These are phyloP conservation scores for Alternaria longipes DNA, from an alignment of 2,329 filamentous ascomycete genomes.

Conservation along the genomic window DNA sequence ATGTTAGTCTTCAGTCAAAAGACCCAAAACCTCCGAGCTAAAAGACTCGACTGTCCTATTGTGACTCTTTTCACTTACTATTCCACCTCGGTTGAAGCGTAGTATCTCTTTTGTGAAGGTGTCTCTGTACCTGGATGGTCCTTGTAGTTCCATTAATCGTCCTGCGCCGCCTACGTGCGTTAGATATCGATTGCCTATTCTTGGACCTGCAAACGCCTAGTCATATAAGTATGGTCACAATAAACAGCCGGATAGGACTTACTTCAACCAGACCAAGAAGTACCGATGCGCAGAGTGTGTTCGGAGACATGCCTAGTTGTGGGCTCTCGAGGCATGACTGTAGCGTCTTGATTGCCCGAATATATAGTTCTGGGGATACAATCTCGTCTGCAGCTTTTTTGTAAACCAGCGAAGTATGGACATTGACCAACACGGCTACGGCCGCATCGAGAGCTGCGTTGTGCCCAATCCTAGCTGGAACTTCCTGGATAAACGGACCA, in stretches of 20 bases:
- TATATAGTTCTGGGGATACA: constrained; percentile 39
- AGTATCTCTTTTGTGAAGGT: constrained; percentile 45
- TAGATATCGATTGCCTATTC: constrained; percentile 43
- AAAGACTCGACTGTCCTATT: not conserved
- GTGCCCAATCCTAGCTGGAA: constrained; percentile 43
- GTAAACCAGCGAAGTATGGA: constrained; percentile 38
- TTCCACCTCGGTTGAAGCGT: constrained; percentile 42
- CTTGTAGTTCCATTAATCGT: constrained; percentile 45
- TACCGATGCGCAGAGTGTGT: constrained; percentile 47
- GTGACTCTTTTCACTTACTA: constrained; percentile 30
- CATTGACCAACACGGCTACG: constrained; percentile 41
- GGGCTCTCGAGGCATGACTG: constrained; percentile 41
- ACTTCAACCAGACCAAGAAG: constrained; percentile 47
- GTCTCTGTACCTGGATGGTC: constrained; percentile 37
- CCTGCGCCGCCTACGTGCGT: constrained; percentile 47
- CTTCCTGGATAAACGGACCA: constrained; percentile 43
- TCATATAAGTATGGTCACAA: not conserved
- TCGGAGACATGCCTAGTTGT: constrained; percentile 41
- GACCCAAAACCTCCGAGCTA: too few species aligned
- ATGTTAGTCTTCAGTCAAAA: constrained; percentile 2
- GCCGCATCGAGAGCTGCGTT: constrained; percentile 45
- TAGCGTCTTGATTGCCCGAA: constrained; percentile 43
- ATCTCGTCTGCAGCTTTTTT: constrained; percentile 35
- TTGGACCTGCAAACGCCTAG: constrained; percentile 44
- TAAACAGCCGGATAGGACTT: not conserved